Base-by-base conservation (phyloP, 23 red algal genomes). In the Cyanidium caldarium region DNA sequence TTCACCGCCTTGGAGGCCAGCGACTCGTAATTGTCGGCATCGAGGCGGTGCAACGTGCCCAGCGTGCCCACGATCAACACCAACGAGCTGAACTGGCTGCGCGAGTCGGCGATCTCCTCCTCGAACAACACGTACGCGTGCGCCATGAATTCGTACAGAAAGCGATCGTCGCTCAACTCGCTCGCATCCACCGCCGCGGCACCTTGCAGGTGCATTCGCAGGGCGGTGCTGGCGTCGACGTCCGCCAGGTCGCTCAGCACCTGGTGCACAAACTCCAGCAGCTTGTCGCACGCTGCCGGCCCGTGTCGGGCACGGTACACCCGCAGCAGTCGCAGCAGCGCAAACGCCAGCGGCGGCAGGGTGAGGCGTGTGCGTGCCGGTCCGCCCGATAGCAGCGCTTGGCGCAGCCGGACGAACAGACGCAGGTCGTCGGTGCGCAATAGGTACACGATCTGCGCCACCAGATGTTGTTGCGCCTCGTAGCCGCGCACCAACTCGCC, bases 381-480 rank as follows among this genome's bases (percentile, higher is more conserved):
- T 21, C 85, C 85, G 16, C 70, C 85, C 0, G 57, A 38, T 17
- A 76, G 40, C 37, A 88, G 66, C 23, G 46, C 77, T 34, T 38
- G 44, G 31, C 69, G 71, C 38, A 88, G 44, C 40, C 20, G 57
- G 23, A 82, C 39, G 7, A 70, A 69, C 37, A 65, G 30, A 31
- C 40, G 67, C 33, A 82, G 38, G 65, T 88, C 69, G 37, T 41
- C 57, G 46, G 57, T 72, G 19, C 81, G 68, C 30, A 71, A 80
- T 38, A 88, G 65, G 42, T 88, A 88, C 16, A 80, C 68, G 46
- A 88, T 73, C 42, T 69, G 72, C 14, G 85, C 85, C 3, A 88
- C 68, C 23, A 88, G 56, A n/a, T 72, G 65, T 75, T 80, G 85
- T 30, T 69, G 72, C 39, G 34, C 37, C 17, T 46, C 44, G 42